These are phyloP conservation scores for Clarireedia paspali DNA, from an alignment of 2,329 filamentous ascomycete species.

Conservation along the genomic window DNA sequence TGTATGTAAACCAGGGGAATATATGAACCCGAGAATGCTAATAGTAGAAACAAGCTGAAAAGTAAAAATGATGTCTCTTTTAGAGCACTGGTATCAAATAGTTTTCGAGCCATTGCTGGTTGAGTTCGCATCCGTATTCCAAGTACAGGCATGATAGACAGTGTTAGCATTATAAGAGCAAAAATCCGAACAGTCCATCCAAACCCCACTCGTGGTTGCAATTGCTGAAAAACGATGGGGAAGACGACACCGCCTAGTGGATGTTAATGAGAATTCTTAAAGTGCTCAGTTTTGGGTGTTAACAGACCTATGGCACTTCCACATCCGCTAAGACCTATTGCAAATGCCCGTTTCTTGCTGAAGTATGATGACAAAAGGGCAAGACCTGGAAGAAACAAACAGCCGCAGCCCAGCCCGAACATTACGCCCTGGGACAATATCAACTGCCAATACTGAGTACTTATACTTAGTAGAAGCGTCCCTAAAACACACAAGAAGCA, in stretches of 20 bases:
- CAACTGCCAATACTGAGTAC: conserved; percentile 35
- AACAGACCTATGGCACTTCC: conserved; percentile 31
- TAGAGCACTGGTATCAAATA: not conserved
- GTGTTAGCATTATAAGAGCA: conserved; percentile 32
- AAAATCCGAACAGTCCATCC: conserved; percentile 38
- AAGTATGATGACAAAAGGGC: conserved; percentile 37
- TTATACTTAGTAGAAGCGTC: conserved; percentile 33
- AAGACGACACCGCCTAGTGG: conserved; percentile 33
- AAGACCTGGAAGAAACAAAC: conserved; percentile 34
- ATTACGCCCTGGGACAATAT: conserved; percentile 37
- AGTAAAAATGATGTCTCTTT: not conserved
- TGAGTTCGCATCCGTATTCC: not conserved
- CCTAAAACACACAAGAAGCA: conserved; percentile 30
- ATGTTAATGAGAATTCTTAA: not conserved
- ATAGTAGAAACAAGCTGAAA: conserved; percentile 6
- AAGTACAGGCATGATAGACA: not conserved
- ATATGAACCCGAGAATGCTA: conserved; percentile 39
- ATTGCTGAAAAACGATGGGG: conserved; percentile 35
- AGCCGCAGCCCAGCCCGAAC: conserved; percentile 34
- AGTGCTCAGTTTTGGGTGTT: not conserved
- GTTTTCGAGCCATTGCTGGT: not conserved
- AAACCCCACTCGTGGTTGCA: conserved; percentile 37
- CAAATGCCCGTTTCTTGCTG: conserved; percentile 30
- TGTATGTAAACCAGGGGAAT: conserved; percentile 42
- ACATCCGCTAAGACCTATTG: conserved; percentile 31